Evolutionary conservation across 2,329 filamentous ascomycete genomes (phyloP).

Genomic region (Thyridium curvatum): DNA sequence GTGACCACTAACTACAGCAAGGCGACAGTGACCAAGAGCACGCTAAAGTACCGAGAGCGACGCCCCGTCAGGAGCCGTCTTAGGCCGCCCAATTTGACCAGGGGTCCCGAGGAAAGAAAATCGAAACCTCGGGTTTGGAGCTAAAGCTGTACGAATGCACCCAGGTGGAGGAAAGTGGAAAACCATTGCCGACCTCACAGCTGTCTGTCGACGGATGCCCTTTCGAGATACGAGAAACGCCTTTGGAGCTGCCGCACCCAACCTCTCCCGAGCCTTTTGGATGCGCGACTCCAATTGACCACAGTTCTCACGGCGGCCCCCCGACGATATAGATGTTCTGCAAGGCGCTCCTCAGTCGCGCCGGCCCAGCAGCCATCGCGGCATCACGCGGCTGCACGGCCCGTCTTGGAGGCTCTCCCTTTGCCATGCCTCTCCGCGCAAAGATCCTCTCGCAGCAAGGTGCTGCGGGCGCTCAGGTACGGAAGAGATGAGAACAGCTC

Average conservation of each 20-base stretch:
- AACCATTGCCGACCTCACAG: neutral
- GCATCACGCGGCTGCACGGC: conserved; percentile 28
- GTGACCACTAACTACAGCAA: too few relatives aligned
- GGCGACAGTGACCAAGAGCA: too few relatives aligned
- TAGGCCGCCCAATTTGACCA: neutral
- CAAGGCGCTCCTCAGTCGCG: conserved; percentile 45
- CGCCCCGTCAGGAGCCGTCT: neutral
- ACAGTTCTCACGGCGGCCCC: conserved; percentile 5
- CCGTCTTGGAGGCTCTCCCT: conserved; percentile 20
- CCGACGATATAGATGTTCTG: conserved; percentile 47
- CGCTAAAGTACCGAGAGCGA: neutral
- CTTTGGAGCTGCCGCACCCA: neutral
- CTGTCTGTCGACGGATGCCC: neutral
- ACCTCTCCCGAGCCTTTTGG: neutral
- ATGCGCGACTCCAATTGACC: conserved; percentile 24
- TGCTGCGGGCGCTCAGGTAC: conserved; percentile 45
- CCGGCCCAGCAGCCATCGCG: conserved; percentile 42
- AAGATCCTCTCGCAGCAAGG: conserved; percentile 61
- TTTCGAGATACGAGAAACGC: too few relatives aligned
- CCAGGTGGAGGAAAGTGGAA: neutral
- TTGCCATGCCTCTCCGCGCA: conserved; percentile 73
- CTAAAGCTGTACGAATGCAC: neutral
- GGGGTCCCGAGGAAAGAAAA: neutral
- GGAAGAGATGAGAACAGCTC: too few relatives aligned
- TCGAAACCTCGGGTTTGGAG: conserved; percentile 5